Percentiles rank a stretch among this genome's conserved stretches.
These are phyloP conservation scores for Ustilago esculenta DNA, from an alignment of 1,284 basidiomycete species.

Conservation along the genomic window DNA sequence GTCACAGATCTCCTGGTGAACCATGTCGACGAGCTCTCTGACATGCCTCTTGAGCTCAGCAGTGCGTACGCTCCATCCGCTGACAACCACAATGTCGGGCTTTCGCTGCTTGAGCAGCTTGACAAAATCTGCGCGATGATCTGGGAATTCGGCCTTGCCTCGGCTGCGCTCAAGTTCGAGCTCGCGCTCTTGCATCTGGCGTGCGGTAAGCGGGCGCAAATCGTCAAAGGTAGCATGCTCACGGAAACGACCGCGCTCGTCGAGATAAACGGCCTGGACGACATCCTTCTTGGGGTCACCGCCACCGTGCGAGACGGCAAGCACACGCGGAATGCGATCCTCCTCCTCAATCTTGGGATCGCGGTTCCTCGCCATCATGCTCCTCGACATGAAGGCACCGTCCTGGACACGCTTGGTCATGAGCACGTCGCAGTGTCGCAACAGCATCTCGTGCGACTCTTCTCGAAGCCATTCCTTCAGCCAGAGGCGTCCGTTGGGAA, in stretches of 20 bases:
- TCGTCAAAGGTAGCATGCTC: conserved; percentile 88
- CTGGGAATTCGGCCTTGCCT: conserved; percentile 71
- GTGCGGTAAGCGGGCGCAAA: conserved; percentile 50
- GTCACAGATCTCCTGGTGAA: conserved; percentile 66
- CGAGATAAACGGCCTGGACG: conserved; percentile 84
- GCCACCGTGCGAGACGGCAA: conserved; percentile 93
- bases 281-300: conserved; percentile 92
- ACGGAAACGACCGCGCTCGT: conserved; percentile 85
- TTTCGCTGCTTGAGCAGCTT: conserved; percentile 82
- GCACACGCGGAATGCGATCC: conserved; percentile 80
- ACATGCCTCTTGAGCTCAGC: conserved; percentile 74
- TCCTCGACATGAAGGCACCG: conserved; percentile 75
- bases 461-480: conserved; percentile 87
- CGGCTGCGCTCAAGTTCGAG: conserved; percentile 68
- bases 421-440: conserved; percentile 54
- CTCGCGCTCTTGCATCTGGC: conserved; percentile 70
- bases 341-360: conserved; percentile 71
- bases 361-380: conserved; percentile 58
- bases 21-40: conserved; percentile 75
- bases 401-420: conserved; percentile 68
- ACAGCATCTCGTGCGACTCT: conserved; percentile 79
- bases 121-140: conserved; percentile 73
- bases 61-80: conserved; percentile 77
- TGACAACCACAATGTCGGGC: conserved; percentile 88
- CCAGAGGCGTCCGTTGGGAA: conserved; percentile 87